Evolutionary conservation across 371 early-diverging fungal species (phyloP).

Genomic region (Capillidium heterosporum): DNA sequence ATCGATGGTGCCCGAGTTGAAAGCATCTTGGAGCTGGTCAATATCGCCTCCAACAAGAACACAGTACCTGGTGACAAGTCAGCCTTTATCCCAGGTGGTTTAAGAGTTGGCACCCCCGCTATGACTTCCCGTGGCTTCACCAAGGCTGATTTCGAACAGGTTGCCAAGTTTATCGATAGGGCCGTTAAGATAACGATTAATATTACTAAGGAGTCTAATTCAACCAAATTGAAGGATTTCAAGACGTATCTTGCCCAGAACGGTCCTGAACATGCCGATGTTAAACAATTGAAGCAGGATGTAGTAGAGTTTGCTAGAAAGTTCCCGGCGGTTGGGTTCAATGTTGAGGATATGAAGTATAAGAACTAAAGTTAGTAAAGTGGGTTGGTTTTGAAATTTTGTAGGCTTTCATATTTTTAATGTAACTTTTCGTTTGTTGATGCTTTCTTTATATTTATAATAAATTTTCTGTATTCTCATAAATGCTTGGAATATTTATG

Average conservation of each 20-base stretch:
- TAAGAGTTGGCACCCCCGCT: slow-evolving; percentile 85
- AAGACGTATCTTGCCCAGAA: slow-evolving; percentile 41
- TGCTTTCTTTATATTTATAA: too few relatives aligned
- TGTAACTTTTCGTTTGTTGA: too few relatives aligned
- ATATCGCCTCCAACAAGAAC: slow-evolving; percentile 97
- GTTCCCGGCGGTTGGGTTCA: slow-evolving; percentile 54
- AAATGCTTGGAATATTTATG: too few relatives aligned
- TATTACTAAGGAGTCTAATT: slow-evolving; percentile 19
- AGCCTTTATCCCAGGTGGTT: slow-evolving; percentile 89
- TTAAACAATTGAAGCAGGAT: slow-evolving; percentile 31
- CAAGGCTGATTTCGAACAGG: slow-evolving; percentile 67
- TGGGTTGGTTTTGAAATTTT: too few relatives aligned
- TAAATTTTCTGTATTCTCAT: too few relatives aligned
- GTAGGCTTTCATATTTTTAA: too few relatives aligned
- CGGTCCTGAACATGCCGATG: slow-evolving; percentile 22
- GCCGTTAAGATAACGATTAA: slow-evolving; percentile 52
- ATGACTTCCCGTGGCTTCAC: slow-evolving; percentile 92
- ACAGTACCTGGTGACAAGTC: slow-evolving; percentile 93
- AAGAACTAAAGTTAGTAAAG: too few relatives aligned
- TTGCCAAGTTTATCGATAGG: slow-evolving; percentile 71
- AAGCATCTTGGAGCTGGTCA: slow-evolving; percentile 78
- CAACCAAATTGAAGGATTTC: slow-evolving; percentile 53
- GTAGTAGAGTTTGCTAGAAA: slow-evolving; percentile 40
- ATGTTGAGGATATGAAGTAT: slow-evolving; percentile 33
- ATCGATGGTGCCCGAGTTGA: slow-evolving; percentile 91